Evolutionary conservation across 2,329 filamentous ascomycete species (phyloP).

Genomic region (Helotiales sp.): DNA sequence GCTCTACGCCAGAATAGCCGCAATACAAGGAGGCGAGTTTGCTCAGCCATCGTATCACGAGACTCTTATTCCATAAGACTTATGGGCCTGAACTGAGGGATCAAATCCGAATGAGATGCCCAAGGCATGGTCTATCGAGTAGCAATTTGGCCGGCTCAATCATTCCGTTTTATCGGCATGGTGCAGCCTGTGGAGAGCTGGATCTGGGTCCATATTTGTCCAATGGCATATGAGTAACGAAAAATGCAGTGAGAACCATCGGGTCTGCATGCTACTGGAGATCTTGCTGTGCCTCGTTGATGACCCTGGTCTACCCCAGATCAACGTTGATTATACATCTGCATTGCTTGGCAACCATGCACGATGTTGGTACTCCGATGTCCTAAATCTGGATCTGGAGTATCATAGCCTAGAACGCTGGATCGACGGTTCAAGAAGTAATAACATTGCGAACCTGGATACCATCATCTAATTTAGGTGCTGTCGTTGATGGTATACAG

Average conservation of each 20-base stretch:
- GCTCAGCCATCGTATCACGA: constrained; percentile 1
- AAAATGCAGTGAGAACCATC: background rate
- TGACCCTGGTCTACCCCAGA: background rate
- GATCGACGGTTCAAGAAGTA: background rate
- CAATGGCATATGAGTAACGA: background rate
- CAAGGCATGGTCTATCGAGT: background rate
- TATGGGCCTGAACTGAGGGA: background rate
- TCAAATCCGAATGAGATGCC: background rate
- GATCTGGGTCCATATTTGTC: background rate
- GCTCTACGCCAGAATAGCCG: background rate
- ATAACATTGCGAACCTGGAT: background rate
- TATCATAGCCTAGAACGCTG: background rate
- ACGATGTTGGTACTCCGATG: background rate
- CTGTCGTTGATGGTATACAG: background rate
- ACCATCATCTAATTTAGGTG: background rate
- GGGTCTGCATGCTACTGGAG: background rate
- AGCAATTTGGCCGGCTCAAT: background rate
- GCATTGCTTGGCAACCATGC: background rate
- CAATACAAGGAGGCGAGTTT: background rate
- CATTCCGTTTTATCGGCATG: background rate
- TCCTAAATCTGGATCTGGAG: background rate
- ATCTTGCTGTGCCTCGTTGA: background rate
- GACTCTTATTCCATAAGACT: background rate
- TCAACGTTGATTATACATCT: background rate
- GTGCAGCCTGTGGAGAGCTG: background rate